Conservation (phyloP, 805 yeast species). For the Lipomyces orientalis region DNA sequence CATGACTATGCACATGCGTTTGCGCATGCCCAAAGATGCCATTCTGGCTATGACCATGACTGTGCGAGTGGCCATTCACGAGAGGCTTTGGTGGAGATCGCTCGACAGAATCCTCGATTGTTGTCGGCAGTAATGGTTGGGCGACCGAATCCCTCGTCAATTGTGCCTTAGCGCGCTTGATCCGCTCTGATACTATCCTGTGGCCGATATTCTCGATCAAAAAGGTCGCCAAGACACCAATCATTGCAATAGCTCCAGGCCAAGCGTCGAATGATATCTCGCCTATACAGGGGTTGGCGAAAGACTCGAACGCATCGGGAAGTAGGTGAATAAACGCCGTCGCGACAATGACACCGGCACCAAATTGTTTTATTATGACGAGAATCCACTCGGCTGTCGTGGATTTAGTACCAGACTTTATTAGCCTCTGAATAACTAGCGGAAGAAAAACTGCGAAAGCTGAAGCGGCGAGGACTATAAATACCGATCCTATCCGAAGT, state of each 20-base stretch:
- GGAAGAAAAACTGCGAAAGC: constrained; percentile 36
- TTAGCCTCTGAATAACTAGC: constrained; percentile 16
- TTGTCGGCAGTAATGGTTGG: neutral
- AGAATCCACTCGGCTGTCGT: constrained; percentile 27
- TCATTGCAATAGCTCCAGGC: constrained; percentile 58
- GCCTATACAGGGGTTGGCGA: constrained; percentile 65
- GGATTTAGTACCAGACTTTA: constrained; percentile 13
- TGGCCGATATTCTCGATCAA: constrained; percentile 55
- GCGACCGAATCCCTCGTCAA: constrained; percentile 8
- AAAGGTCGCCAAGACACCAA: constrained; percentile 57
- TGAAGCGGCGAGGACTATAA: constrained; percentile 35
- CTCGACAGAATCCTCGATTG: neutral
- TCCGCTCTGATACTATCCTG: constrained; percentile 31
- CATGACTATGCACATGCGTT: constrained; percentile 43
- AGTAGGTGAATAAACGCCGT: constrained; percentile 80
- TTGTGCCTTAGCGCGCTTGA: constrained; percentile 16
- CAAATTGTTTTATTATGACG: constrained; percentile 71
- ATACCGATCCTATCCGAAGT: constrained; percentile 35
- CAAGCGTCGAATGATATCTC: constrained; percentile 61
- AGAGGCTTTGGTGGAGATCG: neutral
- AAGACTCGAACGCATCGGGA: constrained; percentile 68
- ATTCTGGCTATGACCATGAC: constrained; percentile 15
- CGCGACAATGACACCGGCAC: constrained; percentile 83
- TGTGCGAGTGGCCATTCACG: neutral
- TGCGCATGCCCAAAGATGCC: constrained; percentile 16